Evolutionary conservation across 2,329 filamentous ascomycete genomes (phyloP), one percentile per base, ranked within the genome.

Genomic region (Microascus cirrosus): DNA sequence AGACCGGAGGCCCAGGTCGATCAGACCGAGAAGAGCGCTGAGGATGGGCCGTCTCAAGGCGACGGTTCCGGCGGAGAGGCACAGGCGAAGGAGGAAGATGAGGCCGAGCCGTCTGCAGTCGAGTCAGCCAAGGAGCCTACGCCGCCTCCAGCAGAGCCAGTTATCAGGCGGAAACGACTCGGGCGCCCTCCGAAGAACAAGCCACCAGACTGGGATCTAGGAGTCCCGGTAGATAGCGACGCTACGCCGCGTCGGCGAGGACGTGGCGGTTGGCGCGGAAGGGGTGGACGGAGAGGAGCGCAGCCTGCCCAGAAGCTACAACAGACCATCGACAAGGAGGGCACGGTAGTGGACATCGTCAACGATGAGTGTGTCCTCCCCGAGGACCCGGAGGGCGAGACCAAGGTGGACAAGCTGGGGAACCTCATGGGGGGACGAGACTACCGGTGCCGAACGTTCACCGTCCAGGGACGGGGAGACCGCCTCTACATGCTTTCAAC

Each of bases 401-500:
- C 83, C 62, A 99, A 97, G 75, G 93, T 99, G 10, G 90, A 96
- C 73, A 93, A 93, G 74, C 73, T 87, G 65, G 94, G 94, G 34
- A 84, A 89, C 65, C 80, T 99, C 2, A 79, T 85, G 61, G 94
- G 84, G 32, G 92, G 87, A 4, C 84, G 94, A 64, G 90, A 97
- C 67, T 99, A 99, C 71, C 86, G 94, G 32, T 96, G 95, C 68
- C 88, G 94, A 60, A 96, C 93, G 1, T 99, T 99, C 71, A 96
- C 88, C 8, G 88, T 99, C 62, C 80, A 84, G 20, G 91, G 90
- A 58, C 84, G 92, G 62, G 91, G 88, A 42, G 82, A 93, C 55
- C 79, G 92, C 58, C 83, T 95, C 12, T 99, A 99, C 82, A 99
- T 99, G 94, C 75, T 99, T 72, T 97, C 94, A 2, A 99, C 94